Percentiles rank a stretch among this genome's conserved stretches.
Evolutionary conservation across 148 eudicot genomes (phyloP).

Genomic region (Diospyros lotus): DNA sequence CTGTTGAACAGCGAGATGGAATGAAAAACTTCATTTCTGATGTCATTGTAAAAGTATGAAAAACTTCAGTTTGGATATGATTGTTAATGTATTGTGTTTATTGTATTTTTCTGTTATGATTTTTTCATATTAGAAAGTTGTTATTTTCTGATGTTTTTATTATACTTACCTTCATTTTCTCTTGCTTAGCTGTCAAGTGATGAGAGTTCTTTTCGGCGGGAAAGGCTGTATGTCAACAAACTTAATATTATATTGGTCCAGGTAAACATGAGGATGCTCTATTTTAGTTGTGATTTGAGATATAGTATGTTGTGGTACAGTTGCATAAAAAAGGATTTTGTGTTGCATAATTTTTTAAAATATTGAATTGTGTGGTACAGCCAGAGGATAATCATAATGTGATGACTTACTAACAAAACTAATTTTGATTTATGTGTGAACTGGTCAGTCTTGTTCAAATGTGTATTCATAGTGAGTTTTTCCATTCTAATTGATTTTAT

Average conservation of each 20-base stretch:
- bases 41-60: conserved; percentile 80
- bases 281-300: neutral
- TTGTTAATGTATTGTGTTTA: conserved; percentile 62
- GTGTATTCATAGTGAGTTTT: neutral
- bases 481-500: neutral
- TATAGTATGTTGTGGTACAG: too few relatives aligned
- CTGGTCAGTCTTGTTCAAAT: neutral
- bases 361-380: neutral
- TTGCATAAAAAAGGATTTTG: neutral
- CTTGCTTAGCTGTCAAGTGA: conserved; percentile 75
- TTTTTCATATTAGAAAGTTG: neutral
- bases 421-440: neutral
- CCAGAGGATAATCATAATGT: neutral
- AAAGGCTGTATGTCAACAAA: conserved; percentile 92
- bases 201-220: conserved; percentile 76
- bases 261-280: conserved; percentile 32
- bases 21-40: conserved; percentile 97
- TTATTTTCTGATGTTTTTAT: neutral
- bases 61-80: conserved; percentile 89
- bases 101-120: neutral
- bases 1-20: conserved; percentile 89
- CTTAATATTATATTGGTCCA: conserved; percentile 88
- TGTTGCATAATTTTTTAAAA: neutral
- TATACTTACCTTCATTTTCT: neutral
- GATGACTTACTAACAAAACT: neutral